Base-by-base conservation (phyloP, 208 protist species). In the Balamuthia mandrillaris region DNA sequence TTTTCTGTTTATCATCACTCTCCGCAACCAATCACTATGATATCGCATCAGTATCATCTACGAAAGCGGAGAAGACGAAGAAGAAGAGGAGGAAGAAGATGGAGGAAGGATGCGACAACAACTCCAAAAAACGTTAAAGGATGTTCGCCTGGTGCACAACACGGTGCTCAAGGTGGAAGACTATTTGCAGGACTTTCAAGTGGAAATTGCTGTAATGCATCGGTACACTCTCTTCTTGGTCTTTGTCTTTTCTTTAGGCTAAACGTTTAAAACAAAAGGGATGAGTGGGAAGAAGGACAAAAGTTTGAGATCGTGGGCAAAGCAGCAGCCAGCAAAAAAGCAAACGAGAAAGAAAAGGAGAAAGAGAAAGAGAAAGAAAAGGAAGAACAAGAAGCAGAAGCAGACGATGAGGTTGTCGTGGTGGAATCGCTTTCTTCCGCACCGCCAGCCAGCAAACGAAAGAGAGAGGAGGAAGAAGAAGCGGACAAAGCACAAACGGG, bases 151-250 rank as follows among this genome's bases (percentile, higher is more conserved):
- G 24, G 44, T 37, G 31, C 70, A 79, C 14, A 79, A 79, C 51
- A 58, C 70, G 7, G 70, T 79, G 16, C 44, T 79, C 51, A 54
- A 79, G 44, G 51, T 79, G 49, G 70, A 79, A 37, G 70, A 79
- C 51, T 47, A 60, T 27, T 35, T 61, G 29, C 44, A 60, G 27
- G 70, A 79, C 18, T 47, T 79, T 24, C 33, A 60, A 21, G 29
- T 79, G 14, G 70, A 79, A 24, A 37, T 79, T 35, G 58, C 21
- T 37, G 21, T 79, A 16, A 35, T 79, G 12, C 70, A 79, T 47
- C 49, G 44, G 70, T 79, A 24, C 27, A 12, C 70, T 52, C 29
- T 6, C 24, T 24, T 42, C 24, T 10, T 35, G 9, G 49, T 65
- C 9, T 33, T 37, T 78, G 7, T 18, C 33, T 16, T 5, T 27